Conservation (phyloP, 2,329 filamentous ascomycete genomes). For the Samsoniella hepiali region DNA sequence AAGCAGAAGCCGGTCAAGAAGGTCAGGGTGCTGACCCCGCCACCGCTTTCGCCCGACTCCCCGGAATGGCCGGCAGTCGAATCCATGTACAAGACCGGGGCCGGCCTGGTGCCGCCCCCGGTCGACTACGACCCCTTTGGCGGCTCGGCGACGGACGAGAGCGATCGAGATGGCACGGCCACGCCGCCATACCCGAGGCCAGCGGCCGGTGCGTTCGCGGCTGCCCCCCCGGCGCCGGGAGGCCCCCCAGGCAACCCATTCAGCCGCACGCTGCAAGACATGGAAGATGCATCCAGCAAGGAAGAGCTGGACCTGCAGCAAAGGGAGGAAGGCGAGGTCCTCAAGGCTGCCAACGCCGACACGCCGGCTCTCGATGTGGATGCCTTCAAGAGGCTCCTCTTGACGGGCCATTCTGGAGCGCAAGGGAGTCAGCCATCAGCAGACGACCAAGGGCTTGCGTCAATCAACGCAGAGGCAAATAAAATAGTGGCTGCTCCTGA, state of each 20-base stretch:
- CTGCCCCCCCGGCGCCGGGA: slow-evolving; percentile 5
- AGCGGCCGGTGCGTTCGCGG: not conserved
- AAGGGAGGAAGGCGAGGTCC: slow-evolving; percentile 30
- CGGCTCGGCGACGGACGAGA: slow-evolving; percentile 28
- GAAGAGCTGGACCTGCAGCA: slow-evolving; percentile 31
- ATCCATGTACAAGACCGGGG: slow-evolving; percentile 20
- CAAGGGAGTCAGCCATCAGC: slow-evolving; percentile 12
- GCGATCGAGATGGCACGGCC: slow-evolving; percentile 28
- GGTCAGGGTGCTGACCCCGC: slow-evolving; percentile 64
- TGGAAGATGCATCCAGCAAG: slow-evolving; percentile 36
- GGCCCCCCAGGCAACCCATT: slow-evolving; percentile 43
- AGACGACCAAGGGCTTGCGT: slow-evolving; percentile 1
- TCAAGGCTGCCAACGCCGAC: slow-evolving; percentile 32
- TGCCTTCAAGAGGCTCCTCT: slow-evolving; percentile 70
- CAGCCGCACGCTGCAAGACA: slow-evolving; percentile 51
- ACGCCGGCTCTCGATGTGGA: slow-evolving; percentile 66
- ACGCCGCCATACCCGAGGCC: slow-evolving; percentile 26
- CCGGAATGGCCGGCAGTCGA: slow-evolving; percentile 31
- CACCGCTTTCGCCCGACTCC: slow-evolving; percentile 57
- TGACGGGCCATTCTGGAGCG: slow-evolving; percentile 62
- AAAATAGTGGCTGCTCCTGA: not conserved
- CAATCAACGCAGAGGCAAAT: slow-evolving; percentile 5
- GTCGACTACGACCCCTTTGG: slow-evolving; percentile 33
- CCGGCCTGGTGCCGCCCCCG: slow-evolving; percentile 25
- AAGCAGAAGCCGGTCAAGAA: slow-evolving; percentile 59